Percentiles rank a stretch among this genome's conserved stretches.
Conservation (phyloP, 768 basidiomycete species). For the Tephrocybe sp. region DNA sequence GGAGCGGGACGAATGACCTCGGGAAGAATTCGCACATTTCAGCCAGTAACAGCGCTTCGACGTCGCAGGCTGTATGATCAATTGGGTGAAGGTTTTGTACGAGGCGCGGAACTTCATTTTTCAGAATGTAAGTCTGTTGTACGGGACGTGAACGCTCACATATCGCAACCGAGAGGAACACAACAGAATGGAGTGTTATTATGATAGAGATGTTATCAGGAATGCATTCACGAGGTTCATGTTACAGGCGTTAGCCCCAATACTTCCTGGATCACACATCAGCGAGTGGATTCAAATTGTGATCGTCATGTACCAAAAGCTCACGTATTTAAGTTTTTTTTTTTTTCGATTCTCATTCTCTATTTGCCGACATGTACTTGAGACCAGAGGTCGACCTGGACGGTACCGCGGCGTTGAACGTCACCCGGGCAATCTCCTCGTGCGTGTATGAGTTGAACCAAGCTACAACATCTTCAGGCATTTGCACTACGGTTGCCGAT, state of each 20-base stretch:
- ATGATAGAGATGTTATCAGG: slow-evolving; percentile 51
- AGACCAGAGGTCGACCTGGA: slow-evolving; percentile 55
- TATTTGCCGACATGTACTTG: slow-evolving; percentile 58
- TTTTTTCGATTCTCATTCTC: slow-evolving; percentile 59
- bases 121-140: slow-evolving; percentile 52
- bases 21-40: slow-evolving; percentile 53
- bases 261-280: slow-evolving; percentile 53
- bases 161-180: slow-evolving; percentile 44
- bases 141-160: no score
- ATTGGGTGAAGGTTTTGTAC: slow-evolving; percentile 58
- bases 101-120: slow-evolving; percentile 64
- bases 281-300: slow-evolving; percentile 31
- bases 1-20: slow-evolving; percentile 72
- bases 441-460: slow-evolving; percentile 43
- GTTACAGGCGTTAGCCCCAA: slow-evolving; percentile 45
- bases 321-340: no score
- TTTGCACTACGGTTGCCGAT: slow-evolving; percentile 30
- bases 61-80: slow-evolving; percentile 56
- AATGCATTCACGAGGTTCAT: slow-evolving; percentile 55
- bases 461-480: slow-evolving; percentile 11
- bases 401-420: slow-evolving; percentile 60
- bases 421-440: slow-evolving; percentile 48
- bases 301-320: no score
- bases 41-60: slow-evolving; percentile 50
- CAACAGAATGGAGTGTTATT: slow-evolving; percentile 55